Conservation (phyloP, 495 filamentous ascomycete genomes). For the Penicillium macrosclerotiorum region DNA sequence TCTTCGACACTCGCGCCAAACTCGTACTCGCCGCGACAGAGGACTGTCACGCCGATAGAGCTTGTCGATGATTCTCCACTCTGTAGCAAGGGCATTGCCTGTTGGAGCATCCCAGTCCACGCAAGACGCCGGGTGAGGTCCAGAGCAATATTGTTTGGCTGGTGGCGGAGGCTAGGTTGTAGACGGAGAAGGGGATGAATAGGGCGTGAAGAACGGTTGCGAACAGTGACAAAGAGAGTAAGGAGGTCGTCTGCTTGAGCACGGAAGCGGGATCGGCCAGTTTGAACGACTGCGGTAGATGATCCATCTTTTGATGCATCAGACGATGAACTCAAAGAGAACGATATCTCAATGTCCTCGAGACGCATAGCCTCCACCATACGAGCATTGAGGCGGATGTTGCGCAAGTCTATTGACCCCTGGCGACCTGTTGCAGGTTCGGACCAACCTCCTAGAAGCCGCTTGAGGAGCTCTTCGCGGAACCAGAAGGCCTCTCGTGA, state of each 20-base stretch:
- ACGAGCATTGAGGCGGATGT: conserved; percentile 64
- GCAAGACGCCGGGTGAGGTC: conserved; percentile 81
- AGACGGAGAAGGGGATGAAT: conserved; percentile 73
- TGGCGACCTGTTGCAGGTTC: conserved; percentile 55
- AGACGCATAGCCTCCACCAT: conserved; percentile 85
- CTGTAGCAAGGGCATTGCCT: conserved; percentile 58
- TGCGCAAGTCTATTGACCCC: conserved; percentile 73
- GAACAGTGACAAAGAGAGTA: conserved; percentile 62
- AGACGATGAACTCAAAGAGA: conserved; percentile 43
- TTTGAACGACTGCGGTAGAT: conserved; percentile 34
- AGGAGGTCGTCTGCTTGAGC: conserved; percentile 71
- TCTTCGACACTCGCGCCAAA: conserved; percentile 81
- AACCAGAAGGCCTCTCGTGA: conserved; percentile 91
- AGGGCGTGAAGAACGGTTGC: conserved; percentile 66
- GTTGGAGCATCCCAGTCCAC: conserved; percentile 82
- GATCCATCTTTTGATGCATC: conserved; percentile 17
- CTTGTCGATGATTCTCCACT: conserved; percentile 55
- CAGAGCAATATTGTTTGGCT: conserved; percentile 69
- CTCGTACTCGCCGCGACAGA: conserved; percentile 81
- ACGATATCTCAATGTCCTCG: conserved; percentile 72
- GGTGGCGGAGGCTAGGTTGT: conserved; percentile 71
- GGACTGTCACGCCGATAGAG: conserved; percentile 62
- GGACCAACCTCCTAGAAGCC: conserved; percentile 68
- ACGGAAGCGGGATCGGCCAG: conserved; percentile 48
- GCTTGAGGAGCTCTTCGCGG: conserved; percentile 75